Evolutionary conservation across 257 asterid species (phyloP).

Genomic region (Fraxinus anomala): DNA sequence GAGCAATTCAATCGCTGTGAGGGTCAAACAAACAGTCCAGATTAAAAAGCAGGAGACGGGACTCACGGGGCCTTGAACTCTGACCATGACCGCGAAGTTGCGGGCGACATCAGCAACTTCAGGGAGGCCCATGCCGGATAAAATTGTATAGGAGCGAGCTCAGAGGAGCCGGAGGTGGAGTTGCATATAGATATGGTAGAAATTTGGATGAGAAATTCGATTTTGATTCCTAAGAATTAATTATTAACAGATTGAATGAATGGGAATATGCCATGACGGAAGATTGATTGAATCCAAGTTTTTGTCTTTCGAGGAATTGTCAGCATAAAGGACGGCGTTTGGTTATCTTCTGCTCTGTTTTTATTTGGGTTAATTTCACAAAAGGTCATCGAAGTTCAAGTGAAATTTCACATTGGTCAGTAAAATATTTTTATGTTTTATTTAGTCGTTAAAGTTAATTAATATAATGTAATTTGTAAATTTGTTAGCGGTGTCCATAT

Average conservation of each 20-base stretch:
- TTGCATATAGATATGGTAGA: constrained; percentile 23
- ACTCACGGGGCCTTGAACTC: constrained; percentile 98
- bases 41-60: constrained; percentile 13
- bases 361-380: neutral
- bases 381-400: neutral
- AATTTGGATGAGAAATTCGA: neutral
- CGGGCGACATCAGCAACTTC: constrained; percentile 84
- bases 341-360: neutral
- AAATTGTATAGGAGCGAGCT: constrained; percentile 10
- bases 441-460: too few species aligned
- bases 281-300: constrained; percentile 17
- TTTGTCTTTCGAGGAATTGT: constrained; percentile 22
- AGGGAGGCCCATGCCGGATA: constrained; percentile 64
- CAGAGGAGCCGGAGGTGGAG: constrained; percentile 33
- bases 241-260: constrained; percentile 19
- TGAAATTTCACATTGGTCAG: neutral
- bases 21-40: neutral
- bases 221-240: constrained; percentile 16
- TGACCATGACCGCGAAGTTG: constrained; percentile 84
- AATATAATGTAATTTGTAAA: too few species aligned
- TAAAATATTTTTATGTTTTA: too few species aligned
- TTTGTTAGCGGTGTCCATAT: too few species aligned
- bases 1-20: neutral
- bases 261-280: neutral
- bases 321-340: constrained; percentile 28